These are phyloP conservation scores for Fusarium sacchari DNA, from an alignment of 2,329 filamentous ascomycete species.

Conservation along the genomic window DNA sequence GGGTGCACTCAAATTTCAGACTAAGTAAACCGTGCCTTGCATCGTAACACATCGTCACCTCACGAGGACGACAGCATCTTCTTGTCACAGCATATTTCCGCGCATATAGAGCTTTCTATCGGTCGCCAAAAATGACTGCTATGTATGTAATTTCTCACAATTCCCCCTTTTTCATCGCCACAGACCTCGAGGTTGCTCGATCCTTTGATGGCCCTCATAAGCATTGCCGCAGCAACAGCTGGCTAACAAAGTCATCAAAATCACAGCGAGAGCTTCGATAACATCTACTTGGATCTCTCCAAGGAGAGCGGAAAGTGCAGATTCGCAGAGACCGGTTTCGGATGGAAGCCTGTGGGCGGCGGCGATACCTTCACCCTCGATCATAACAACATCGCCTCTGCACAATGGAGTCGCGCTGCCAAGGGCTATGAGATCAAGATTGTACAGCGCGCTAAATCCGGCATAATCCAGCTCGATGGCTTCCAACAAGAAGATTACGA, in stretches of 20 bases:
- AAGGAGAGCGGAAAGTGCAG: constrained; percentile 92
- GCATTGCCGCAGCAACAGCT: constrained; percentile 28
- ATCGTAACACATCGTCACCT: constrained; percentile 20
- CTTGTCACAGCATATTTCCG: background rate
- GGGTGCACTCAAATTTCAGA: constrained; percentile 35
- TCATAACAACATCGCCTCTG: constrained; percentile 81
- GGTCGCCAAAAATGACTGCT: constrained; percentile 48
- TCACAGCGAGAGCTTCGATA: constrained; percentile 88
- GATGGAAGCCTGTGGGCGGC: constrained; percentile 90
- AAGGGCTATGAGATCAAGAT: constrained; percentile 96
- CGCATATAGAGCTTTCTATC: constrained; percentile 2
- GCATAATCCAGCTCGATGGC: constrained; percentile 92
- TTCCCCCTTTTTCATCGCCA: background rate
- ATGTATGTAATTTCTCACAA: constrained; percentile 47
- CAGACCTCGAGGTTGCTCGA: background rate
- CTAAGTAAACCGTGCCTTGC: constrained; percentile 20
- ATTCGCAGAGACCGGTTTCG: constrained; percentile 92
- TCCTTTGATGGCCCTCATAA: background rate
- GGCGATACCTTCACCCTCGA: constrained; percentile 96
- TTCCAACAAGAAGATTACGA: constrained; percentile 97
- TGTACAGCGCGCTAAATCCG: constrained; percentile 77
- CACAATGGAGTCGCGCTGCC: constrained; percentile 94
- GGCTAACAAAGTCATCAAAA: constrained; percentile 19
- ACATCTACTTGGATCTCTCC: constrained; percentile 95
- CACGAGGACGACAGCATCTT: constrained; percentile 8